Conservation (phyloP, 2,329 filamentous ascomycete genomes). For the Daldinia sp. region DNA sequence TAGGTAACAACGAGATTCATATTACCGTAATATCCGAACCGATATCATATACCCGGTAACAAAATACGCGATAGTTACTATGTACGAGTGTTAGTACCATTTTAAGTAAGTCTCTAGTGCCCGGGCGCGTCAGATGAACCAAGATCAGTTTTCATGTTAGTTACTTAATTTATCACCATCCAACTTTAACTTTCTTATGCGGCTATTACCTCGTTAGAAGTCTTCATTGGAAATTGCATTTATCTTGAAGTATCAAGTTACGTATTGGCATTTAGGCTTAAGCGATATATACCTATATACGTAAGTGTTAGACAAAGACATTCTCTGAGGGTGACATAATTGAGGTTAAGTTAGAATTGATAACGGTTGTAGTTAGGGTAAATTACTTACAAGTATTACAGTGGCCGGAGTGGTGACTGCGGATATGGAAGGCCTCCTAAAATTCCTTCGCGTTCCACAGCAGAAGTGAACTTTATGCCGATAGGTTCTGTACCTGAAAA, state of each 20-base stretch:
- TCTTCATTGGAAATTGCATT: slow-evolving; percentile 2
- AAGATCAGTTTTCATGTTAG: slow-evolving; percentile 28
- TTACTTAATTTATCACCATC: slow-evolving; percentile 13
- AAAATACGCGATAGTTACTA: neutral
- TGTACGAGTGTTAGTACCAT: neutral
- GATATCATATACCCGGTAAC: neutral
- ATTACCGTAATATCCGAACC: neutral
- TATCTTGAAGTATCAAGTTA: neutral
- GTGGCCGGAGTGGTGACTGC: slow-evolving; percentile 10
- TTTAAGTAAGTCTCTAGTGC: neutral
- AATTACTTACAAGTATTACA: slow-evolving; percentile 7
- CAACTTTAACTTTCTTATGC: neutral
- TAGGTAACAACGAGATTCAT: too few relatives aligned
- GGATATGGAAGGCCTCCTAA: slow-evolving; percentile 24
- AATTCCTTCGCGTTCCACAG: slow-evolving; percentile 32
- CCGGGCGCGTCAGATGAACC: slow-evolving; percentile 28
- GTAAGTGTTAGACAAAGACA: neutral
- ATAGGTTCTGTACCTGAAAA: slow-evolving; percentile 44
- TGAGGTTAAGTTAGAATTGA: neutral
- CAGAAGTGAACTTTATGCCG: slow-evolving; percentile 31
- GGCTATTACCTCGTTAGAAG: neutral
- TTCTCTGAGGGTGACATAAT: neutral
- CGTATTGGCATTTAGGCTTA: neutral
- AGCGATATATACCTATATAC: neutral
- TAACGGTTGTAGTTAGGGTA: neutral